These are phyloP conservation scores for Solanum medicagineum DNA, from an alignment of 257 asterid species.

Conservation along the genomic window DNA sequence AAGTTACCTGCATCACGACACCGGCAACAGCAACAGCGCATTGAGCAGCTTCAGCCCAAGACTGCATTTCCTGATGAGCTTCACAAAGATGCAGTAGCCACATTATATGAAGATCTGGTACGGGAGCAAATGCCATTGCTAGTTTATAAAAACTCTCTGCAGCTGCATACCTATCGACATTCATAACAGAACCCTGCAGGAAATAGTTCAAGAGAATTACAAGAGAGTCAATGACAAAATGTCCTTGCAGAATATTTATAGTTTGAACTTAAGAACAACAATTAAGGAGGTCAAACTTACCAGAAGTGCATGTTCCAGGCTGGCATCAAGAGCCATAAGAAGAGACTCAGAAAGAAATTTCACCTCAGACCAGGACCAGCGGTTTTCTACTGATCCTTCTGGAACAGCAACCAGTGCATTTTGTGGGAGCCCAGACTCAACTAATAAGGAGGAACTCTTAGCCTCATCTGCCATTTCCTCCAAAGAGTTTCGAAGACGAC, in stretches of 20 bases:
- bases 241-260: neutral
- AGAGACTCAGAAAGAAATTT: slow-evolving; percentile 72
- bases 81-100: slow-evolving; percentile 95
- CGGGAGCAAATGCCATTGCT: slow-evolving; percentile 98
- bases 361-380: slow-evolving; percentile 82
- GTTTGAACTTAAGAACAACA: slow-evolving; percentile 1
- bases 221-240: neutral
- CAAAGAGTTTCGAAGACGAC: slow-evolving; percentile 78
- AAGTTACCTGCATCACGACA: slow-evolving; percentile 85
- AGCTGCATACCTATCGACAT: slow-evolving; percentile 87
- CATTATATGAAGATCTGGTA: slow-evolving; percentile 98
- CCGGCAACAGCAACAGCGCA: slow-evolving; percentile 99
- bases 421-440: slow-evolving; percentile 74
- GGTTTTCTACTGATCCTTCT: slow-evolving; percentile 39
- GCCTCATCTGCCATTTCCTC: slow-evolving; percentile 83
- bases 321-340: slow-evolving; percentile 96
- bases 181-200: slow-evolving; percentile 78
- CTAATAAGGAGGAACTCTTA: slow-evolving; percentile 37
- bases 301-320: slow-evolving; percentile 94
- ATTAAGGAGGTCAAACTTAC: slow-evolving; percentile 27
- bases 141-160: slow-evolving; percentile 98
- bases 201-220: neutral
- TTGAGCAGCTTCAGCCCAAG: slow-evolving; percentile 99
- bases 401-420: slow-evolving; percentile 37
- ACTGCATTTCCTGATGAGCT: slow-evolving; percentile 99